Percentiles rank a stretch among this genome's conserved stretches.
phyloP scores from a whole-genome alignment of 306 rosid genomes.

The Prunus salicina region DNA sequence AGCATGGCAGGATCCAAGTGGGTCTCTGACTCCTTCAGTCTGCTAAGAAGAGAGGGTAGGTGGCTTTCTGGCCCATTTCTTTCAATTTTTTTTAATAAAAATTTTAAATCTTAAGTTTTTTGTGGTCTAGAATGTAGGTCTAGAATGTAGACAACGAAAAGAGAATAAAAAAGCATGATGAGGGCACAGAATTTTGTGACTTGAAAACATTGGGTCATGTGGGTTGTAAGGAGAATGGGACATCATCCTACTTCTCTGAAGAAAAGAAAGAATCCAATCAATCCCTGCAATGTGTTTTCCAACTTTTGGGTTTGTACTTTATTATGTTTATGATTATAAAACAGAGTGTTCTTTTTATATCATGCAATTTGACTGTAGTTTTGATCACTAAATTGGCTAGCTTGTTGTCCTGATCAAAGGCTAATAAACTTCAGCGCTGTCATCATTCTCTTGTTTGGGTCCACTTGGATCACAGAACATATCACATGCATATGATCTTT shows the following conservation, averaged over 20 bases:
- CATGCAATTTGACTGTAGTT: slow-evolving; percentile 1
- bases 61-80: background rate
- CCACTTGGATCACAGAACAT: background rate
- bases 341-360: background rate
- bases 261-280: slow-evolving; percentile 10
- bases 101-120: no score
- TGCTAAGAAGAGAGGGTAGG: background rate
- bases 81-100: background rate
- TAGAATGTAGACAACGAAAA: background rate
- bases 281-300: slow-evolving; percentile 7
- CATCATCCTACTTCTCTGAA: background rate
- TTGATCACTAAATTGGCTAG: slow-evolving; percentile 3
- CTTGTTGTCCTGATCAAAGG: background rate
- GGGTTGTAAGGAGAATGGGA: background rate
- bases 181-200: slow-evolving; percentile 13
- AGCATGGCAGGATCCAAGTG: background rate
- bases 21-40: background rate
- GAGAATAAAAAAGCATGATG: background rate
- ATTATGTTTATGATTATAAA: background rate
- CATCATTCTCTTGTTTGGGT: slow-evolving; percentile 9
- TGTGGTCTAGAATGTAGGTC: background rate
- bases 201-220: background rate
- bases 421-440: background rate
- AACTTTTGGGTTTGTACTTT: slow-evolving; percentile 11
- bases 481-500: slow-evolving; percentile 7